Evolutionary conservation across 768 basidiomycete genomes (phyloP).

Genomic region (Serendipita sp.): DNA sequence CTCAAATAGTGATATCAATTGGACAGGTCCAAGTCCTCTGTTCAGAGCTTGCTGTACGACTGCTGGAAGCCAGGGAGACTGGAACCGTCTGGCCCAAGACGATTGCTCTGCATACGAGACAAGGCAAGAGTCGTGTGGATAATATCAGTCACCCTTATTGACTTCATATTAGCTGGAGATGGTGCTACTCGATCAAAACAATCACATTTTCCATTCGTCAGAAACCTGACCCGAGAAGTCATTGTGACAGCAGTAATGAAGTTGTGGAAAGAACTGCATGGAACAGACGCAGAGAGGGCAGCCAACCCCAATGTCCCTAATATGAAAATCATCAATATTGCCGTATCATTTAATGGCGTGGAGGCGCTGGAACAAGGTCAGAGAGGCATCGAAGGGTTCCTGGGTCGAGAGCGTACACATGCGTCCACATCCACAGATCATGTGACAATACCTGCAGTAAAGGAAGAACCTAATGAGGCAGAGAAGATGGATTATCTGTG

Average conservation of each 20-base stretch:
- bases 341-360: slow-evolving; percentile 62
- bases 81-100: slow-evolving; percentile 87
- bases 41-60: slow-evolving; percentile 71
- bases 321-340: slow-evolving; percentile 57
- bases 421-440: slow-evolving; percentile 12
- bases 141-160: neutral
- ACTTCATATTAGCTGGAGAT: slow-evolving; percentile 30
- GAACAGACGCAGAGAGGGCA: slow-evolving; percentile 22
- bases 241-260: slow-evolving; percentile 62
- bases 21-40: slow-evolving; percentile 39
- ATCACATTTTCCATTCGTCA: slow-evolving; percentile 69
- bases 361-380: slow-evolving; percentile 65
- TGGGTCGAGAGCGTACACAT: slow-evolving; percentile 18
- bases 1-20: no score
- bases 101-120: slow-evolving; percentile 59
- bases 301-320: slow-evolving; percentile 11
- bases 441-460: slow-evolving; percentile 3
- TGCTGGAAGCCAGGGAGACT: slow-evolving; percentile 62
- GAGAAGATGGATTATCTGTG: slow-evolving; percentile 8
- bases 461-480: slow-evolving; percentile 8
- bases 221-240: slow-evolving; percentile 54
- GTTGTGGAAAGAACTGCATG: slow-evolving; percentile 79
- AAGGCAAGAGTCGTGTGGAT: slow-evolving; percentile 30
- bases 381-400: slow-evolving; percentile 74
- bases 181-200: slow-evolving; percentile 64